These are phyloP conservation scores for Lentinula lateritia DNA, from an alignment of 768 basidiomycete genomes.

Conservation along the genomic window DNA sequence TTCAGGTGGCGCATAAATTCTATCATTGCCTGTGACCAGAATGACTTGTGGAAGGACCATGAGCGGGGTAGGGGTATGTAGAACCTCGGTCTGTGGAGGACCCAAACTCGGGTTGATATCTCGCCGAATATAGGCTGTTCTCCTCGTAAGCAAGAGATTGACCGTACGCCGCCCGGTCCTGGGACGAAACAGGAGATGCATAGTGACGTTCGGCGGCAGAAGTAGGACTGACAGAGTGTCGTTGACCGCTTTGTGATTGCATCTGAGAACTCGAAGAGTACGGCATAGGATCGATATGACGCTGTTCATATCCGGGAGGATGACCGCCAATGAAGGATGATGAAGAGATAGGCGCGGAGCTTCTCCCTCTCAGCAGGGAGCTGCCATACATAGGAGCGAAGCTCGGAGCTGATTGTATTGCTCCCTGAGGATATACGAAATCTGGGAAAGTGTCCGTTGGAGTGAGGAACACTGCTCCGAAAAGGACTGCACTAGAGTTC, in stretches of 20 bases:
- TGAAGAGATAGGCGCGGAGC: background rate
- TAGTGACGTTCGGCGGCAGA: background rate
- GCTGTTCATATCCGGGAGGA: background rate
- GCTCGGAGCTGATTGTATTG: background rate
- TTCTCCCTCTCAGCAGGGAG: background rate
- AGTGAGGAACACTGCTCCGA: slow-evolving; percentile 45
- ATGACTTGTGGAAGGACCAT: background rate
- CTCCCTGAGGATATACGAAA: slow-evolving; percentile 17
- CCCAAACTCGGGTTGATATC: background rate
- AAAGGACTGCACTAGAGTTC: slow-evolving; percentile 44
- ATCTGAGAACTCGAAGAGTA: background rate
- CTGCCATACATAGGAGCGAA: background rate
- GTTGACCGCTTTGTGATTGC: background rate
- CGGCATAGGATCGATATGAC: background rate
- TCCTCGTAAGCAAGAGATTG: background rate
- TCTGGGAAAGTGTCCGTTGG: slow-evolving; percentile 37
- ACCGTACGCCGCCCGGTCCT: background rate
- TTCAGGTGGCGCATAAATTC: background rate
- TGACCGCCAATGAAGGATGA: background rate
- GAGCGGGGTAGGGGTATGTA: background rate
- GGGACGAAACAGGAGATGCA: background rate
- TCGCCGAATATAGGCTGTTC: background rate
- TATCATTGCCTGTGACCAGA: slow-evolving; percentile 1
- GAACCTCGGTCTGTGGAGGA: background rate
- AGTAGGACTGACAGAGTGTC: slow-evolving; percentile 1